Conservation (phyloP, 176 grass and related monocot genomes). For the Elymus sibiricus region DNA sequence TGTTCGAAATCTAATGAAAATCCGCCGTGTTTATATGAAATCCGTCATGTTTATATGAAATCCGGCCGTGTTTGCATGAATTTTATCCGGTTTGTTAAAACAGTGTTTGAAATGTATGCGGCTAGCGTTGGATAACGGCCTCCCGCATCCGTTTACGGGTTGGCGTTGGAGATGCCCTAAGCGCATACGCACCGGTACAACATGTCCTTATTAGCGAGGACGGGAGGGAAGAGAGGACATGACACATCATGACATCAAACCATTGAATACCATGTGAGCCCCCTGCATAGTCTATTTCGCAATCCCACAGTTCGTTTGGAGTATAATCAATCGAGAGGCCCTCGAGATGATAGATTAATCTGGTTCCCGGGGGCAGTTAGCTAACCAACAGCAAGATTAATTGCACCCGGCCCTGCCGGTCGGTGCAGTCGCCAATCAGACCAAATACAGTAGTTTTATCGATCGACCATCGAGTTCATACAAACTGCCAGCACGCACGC, state of each 20-base stretch:
- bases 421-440: conserved; percentile 13
- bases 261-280: conserved; percentile 44
- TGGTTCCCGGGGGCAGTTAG: conserved; percentile 22
- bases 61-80: too few relatives aligned
- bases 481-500: neutral
- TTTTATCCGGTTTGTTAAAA: too few relatives aligned
- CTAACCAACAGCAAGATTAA: conserved; percentile 38
- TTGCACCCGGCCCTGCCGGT: conserved; percentile 21
- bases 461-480: neutral
- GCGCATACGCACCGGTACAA: neutral
- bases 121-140: too few relatives aligned
- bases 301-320: neutral
- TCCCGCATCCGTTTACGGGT: too few relatives aligned
- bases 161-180: too few relatives aligned
- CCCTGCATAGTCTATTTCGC: conserved; percentile 20
- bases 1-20: too few relatives aligned
- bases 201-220: neutral
- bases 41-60: too few relatives aligned
- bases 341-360: conserved; percentile 31
- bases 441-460: neutral
- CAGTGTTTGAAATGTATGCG: too few relatives aligned
- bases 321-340: neutral
- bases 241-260: conserved; percentile 30
- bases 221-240: conserved; percentile 22
- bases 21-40: too few relatives aligned